Evolutionary conservation across 2,329 filamentous ascomycete genomes (phyloP), one percentile per base, ranked within the genome.

Genomic region (Diaporthe sp.): DNA sequence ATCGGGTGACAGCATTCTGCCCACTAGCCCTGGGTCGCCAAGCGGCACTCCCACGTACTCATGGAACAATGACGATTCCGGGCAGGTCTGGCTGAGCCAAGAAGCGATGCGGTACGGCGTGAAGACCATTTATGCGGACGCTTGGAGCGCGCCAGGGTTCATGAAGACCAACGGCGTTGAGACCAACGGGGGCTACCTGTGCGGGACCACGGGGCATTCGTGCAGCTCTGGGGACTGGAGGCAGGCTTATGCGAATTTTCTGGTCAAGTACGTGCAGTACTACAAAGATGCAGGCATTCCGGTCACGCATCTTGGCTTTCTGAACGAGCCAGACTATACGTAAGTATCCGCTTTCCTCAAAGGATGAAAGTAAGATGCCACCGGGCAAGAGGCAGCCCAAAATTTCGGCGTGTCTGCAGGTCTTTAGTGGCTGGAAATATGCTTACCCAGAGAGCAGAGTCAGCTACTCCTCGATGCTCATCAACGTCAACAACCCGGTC

Each of bases 401-500:
- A 12, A n/a, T 2, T 27, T 17, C 10, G 9, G 19, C 12, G 27
- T 58, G 27, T 32, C n/a, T 8, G 10, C 12, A 10, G 5, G 8
- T 17, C 13, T 15, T 35, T 25, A 27, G 22, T 27, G 35, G 44
- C 71, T 7, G 72, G n/a, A 39, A 72, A 32, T 6, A n/a, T 6
- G 27, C 61, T 66, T 35, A 66, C 61, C 25, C 30, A 37, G 12
- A 35, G 47, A 53, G n/a, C 35, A 78, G 79, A 0, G 80, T 82
- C 27, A 78, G 77, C 66, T 86, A 86, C 76, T 86, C 87, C 15
- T 84, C 82, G 8, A 89, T 89, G 87, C 80, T 82, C 39, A 89
- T 94, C 81, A 97, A 97, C 88, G 98, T 81, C 42, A 89, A 94
- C 81, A 97, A 97, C 88, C 98, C 98, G 85, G 93, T 92, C 79